Percentiles rank a stretch among this genome's conserved stretches.
Evolutionary conservation across 1,284 basidiomycete genomes (phyloP).

Genomic region (Cryptococcus sp.): DNA sequence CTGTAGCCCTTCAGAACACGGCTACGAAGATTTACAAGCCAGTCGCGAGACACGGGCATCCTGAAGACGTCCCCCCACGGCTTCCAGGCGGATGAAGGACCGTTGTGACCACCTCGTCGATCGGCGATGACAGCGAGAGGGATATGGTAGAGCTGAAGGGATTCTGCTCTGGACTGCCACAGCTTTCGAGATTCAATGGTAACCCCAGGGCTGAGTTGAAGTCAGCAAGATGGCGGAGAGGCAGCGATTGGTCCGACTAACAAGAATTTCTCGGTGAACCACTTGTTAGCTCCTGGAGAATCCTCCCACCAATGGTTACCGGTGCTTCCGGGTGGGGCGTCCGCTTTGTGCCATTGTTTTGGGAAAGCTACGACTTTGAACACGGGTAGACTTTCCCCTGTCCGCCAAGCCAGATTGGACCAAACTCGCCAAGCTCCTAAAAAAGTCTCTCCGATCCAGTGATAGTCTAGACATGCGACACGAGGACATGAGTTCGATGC

Average conservation of each 20-base stretch:
- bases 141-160: slow-evolving; percentile 18
- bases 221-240: no score
- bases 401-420: slow-evolving; percentile 10
- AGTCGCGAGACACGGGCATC: slow-evolving; percentile 18
- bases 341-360: neutral
- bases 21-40: slow-evolving; percentile 19
- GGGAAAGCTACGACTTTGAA: slow-evolving; percentile 20
- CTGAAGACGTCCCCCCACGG: slow-evolving; percentile 27
- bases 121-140: slow-evolving; percentile 13
- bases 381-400: slow-evolving; percentile 11
- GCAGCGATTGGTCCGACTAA: slow-evolving; percentile 10
- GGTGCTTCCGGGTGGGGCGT: neutral
- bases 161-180: slow-evolving; percentile 14
- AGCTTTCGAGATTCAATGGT: slow-evolving; percentile 8
- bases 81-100: slow-evolving; percentile 13
- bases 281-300: slow-evolving; percentile 26
- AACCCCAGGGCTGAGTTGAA: slow-evolving; percentile 16
- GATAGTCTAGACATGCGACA: no score
- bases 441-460: slow-evolving; percentile 33
- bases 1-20: slow-evolving; percentile 12
- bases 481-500: no score
- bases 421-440: slow-evolving; percentile 29
- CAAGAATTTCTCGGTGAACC: slow-evolving; percentile 26
- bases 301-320: slow-evolving; percentile 16
- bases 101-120: slow-evolving; percentile 18